Base-by-base conservation (phyloP, 2,329 filamentous ascomycete genomes). In the Teratosphaeria destructans region DNA sequence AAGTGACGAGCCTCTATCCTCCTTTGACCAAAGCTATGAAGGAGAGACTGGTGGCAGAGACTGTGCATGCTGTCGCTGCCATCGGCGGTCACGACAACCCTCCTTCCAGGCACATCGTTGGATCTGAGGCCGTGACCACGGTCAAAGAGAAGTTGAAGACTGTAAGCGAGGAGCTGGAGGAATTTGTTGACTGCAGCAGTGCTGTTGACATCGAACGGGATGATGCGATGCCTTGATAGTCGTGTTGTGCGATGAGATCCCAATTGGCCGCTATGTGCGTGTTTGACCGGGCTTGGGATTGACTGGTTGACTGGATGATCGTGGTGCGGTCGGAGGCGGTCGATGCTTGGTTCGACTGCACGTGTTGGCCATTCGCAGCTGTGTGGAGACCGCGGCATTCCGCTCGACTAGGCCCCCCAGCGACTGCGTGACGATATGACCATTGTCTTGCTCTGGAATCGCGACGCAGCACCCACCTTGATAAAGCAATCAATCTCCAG, bases 111-210 rank as follows among this genome's bases (percentile, higher is more conserved):
- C 93, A 97, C 72, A 96, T 97, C 68, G 92, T 97, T 2, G 93
- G 94, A 0, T 85, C 88, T 58, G 94, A 97, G 73, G 93, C 90
- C 0, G 88, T 93, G 12, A 81, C 85, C 5, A 89, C 89, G 49
- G 93, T 97, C 47, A 95, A 93, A 73, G 94, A 97, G 76, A 97
- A 97, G 76, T 78, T 99, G 59, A 96, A 95, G 77, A 96, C 91
- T 1, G 90, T 96, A 2, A 95, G 90, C 63, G 92, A 97, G 72
- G 94, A 97, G 76, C 77, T 97, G 59, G 94, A 97, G 73, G 94
- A 97, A 66, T 97, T 97, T 74, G 87, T 96, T 32, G 90, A 95
- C 67, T 87, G 91, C 29, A 96, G 91, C 68, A 81, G 88, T 64
- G 87, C 89, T 0, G 91, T 94, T 16, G 92, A 96, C 72, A 88